Base-by-base conservation (phyloP, 306 rosid species). In the Trifolium repens region DNA sequence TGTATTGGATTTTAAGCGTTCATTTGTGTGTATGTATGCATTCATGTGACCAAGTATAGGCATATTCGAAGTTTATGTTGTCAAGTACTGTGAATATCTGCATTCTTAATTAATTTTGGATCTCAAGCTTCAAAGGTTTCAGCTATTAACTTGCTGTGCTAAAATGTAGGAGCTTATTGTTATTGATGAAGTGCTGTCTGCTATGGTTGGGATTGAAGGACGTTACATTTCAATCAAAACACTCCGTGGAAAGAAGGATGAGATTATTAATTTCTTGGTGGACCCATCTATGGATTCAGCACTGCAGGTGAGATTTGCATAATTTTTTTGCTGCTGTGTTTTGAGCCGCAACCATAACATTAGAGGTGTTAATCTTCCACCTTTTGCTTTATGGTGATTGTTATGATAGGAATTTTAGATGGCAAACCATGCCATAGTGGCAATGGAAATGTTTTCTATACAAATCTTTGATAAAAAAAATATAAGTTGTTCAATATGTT, bases 201-300 rank as follows among this genome's bases (percentile, higher is more conserved):
- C 87, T 72, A 82, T 94, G 93, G 96, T 91, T 69, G 98, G 93
- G 34, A 73, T 94, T 60, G 96, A 91, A 85, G 98, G 98, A 17
- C 91, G 96, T 24, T 90, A 89, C 79, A 88, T 91, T 85, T 87
- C 88, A 34, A 90, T 94, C 47, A 91, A 87, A 80, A 81, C 85
- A 54, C 83, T 79, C 63, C 90, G 44, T 1, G 96, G 91, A 74
- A 91, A 82, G 82, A 91, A 83, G 62, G 89, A 82, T 75, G 83
- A 77, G 11, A 75, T 87, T 81, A 46, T 71, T 43, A 67, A 67
- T 24, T 91, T 91, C 78, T 87, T 77, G 75, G 87, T 89, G 65
- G 97, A 94, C 72, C 87, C 91, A 17, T 91, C 98, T 27, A 94
- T 89, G 98, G 98, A 94, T 89, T 91, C 90, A 83, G 88, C 98